These are phyloP conservation scores for Amphicarpaea edgeworthii DNA, from an alignment of 306 rosid genomes.

Conservation along the genomic window DNA sequence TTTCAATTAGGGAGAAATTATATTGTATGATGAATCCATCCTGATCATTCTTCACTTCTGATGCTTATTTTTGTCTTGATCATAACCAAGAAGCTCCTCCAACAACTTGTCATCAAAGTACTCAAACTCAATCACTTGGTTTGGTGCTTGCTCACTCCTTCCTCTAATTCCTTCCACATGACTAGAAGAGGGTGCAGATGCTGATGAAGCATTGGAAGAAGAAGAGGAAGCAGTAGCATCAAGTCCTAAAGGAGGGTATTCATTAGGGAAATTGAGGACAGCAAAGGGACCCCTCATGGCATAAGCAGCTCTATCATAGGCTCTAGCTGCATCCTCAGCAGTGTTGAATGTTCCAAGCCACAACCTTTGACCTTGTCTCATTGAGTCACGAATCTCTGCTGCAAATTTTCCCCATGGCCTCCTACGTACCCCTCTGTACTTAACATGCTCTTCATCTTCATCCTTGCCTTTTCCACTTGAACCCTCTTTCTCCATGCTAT, in stretches of 20 bases:
- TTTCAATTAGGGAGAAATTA: too few relatives aligned
- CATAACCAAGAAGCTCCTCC: slow-evolving; percentile 77
- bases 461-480: slow-evolving; percentile 35
- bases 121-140: slow-evolving; percentile 73
- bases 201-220: slow-evolving; percentile 19
- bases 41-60: slow-evolving; percentile 34
- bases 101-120: slow-evolving; percentile 68
- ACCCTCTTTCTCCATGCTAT: slow-evolving; percentile 32
- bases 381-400: slow-evolving; percentile 83
- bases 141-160: slow-evolving; percentile 23
- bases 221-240: slow-evolving; percentile 24
- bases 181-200: slow-evolving; percentile 23
- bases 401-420: slow-evolving; percentile 92
- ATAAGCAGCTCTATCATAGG: slow-evolving; percentile 87
- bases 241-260: slow-evolving; percentile 46
- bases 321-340: slow-evolving; percentile 90
- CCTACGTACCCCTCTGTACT: slow-evolving; percentile 72
- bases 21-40: too few relatives aligned
- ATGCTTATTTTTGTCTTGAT: slow-evolving; percentile 51
- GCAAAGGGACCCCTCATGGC: slow-evolving; percentile 82
- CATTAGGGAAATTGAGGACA: slow-evolving; percentile 72
- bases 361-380: slow-evolving; percentile 61
- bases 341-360: slow-evolving; percentile 88
- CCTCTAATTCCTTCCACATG: neutral
- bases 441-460: slow-evolving; percentile 37